Percentiles rank a stretch among this genome's conserved stretches.
phyloP scores from a whole-genome alignment of 352 stramenopile species.

The Lagenidium sp. region DNA sequence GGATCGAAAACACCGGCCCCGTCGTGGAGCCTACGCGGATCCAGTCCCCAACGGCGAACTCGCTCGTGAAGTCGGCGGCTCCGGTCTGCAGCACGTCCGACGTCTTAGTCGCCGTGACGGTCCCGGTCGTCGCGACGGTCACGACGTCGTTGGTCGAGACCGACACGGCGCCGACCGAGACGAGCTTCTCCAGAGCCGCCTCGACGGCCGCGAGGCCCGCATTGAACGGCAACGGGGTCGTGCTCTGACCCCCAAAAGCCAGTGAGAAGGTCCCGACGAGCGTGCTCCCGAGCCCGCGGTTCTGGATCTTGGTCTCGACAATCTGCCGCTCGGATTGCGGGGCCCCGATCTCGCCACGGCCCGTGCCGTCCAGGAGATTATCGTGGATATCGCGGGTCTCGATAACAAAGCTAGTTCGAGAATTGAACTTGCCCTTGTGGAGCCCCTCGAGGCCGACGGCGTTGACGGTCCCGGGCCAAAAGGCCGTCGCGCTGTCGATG shows the following conservation, averaged over 20 bases:
- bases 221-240: slow-evolving; percentile 40
- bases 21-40: slow-evolving; percentile 80
- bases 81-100: slow-evolving; percentile 57
- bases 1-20: slow-evolving; percentile 84
- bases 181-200: slow-evolving; percentile 72
- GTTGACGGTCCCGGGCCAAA: slow-evolving; percentile 51
- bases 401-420: slow-evolving; percentile 83
- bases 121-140: slow-evolving; percentile 38
- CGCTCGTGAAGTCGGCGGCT: slow-evolving; percentile 32
- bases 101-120: slow-evolving; percentile 68
- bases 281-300: slow-evolving; percentile 14
- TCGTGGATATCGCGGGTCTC: slow-evolving; percentile 87
- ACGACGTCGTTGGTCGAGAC: slow-evolving; percentile 87
- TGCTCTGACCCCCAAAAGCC: slow-evolving; percentile 48
- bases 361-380: slow-evolving; percentile 86
- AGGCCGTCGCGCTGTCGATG: slow-evolving; percentile 40
- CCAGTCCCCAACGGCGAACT: slow-evolving; percentile 86
- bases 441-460: slow-evolving; percentile 47
- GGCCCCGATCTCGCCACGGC: slow-evolving; percentile 32
- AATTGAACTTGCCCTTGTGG: slow-evolving; percentile 56
- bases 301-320: slow-evolving; percentile 68
- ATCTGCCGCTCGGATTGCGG: slow-evolving; percentile 88
- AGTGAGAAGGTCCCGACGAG: slow-evolving; percentile 78
- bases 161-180: slow-evolving; percentile 72
- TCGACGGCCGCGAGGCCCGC: slow-evolving; percentile 74